These are phyloP conservation scores for Rhizopogon rudus DNA, from an alignment of 768 basidiomycete species.

Conservation along the genomic window DNA sequence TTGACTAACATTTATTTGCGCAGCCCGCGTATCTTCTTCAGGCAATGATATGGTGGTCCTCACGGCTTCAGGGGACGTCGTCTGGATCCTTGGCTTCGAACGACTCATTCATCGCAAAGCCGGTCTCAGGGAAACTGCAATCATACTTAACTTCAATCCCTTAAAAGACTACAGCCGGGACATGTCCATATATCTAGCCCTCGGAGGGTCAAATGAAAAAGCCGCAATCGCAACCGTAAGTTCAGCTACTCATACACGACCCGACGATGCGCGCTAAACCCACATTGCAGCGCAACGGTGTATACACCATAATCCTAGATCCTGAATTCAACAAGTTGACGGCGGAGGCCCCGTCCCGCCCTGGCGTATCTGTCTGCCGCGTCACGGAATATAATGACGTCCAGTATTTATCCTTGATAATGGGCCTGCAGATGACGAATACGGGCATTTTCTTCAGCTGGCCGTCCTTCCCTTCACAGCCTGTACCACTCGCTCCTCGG, in stretches of 20 bases:
- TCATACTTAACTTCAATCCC: slow-evolving; percentile 20
- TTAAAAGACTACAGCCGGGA: slow-evolving; percentile 3
- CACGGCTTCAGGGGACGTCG: slow-evolving; percentile 20
- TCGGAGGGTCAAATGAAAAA: slow-evolving; percentile 32
- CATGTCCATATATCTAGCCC: slow-evolving; percentile 44
- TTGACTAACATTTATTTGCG: not conserved
- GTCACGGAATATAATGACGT: slow-evolving; percentile 11
- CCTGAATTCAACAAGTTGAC: slow-evolving; percentile 13
- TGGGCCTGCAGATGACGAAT: slow-evolving; percentile 51
- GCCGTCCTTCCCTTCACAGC: not conserved
- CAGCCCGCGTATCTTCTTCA: slow-evolving; percentile 42
- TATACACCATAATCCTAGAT: slow-evolving; percentile 16
- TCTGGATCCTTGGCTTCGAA: slow-evolving; percentile 23
- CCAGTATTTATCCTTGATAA: slow-evolving; percentile 20
- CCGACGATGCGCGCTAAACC: not conserved
- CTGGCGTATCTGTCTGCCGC: slow-evolving; percentile 21
- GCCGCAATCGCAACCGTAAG: slow-evolving; percentile 46
- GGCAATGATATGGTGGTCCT: slow-evolving; percentile 33
- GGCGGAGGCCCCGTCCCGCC: slow-evolving; percentile 28
- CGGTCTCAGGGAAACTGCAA: slow-evolving; percentile 33
- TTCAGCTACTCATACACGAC: not conserved
- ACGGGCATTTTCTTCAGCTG: slow-evolving; percentile 48
- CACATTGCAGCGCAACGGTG: slow-evolving; percentile 14
- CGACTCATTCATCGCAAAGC: slow-evolving; percentile 27
- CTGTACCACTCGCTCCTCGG: no score